Evolutionary conservation across 2,329 filamentous ascomycete genomes (phyloP), one percentile per base, ranked within the genome.

Genomic region (Cercospora sojina): DNA sequence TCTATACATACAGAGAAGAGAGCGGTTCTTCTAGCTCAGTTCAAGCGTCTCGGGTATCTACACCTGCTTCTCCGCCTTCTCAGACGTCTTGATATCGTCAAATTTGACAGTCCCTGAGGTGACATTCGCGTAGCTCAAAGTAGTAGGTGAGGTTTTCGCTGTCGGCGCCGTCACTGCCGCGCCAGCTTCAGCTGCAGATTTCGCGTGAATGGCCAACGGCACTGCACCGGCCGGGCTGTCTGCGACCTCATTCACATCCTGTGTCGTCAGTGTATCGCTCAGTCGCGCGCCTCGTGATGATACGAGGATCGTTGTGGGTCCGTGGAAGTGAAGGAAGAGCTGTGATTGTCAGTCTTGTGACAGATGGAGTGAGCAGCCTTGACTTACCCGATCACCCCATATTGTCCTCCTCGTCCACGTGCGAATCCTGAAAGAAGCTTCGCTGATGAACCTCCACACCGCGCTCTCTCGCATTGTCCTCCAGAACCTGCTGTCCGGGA

Each of bases 231-330:
- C 87, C 32, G 93, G 90, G 5, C 88, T 84, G 75, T 93, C 90
- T 0, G 94, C 94, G 67, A 97, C 91, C 80, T 98, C 95, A 72
- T 96, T 93, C 64, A 98, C 87, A 71, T 99, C 90, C 59, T 89
- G 86, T 29, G 85, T 83, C 4, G 89, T 91, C 70, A 99, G 82
- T 2, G 91, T 86, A 70, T 99, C 94, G 62, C 87, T 88, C 51
- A 96, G 81, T 16, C 90, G 85, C 23, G 91, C 87, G 13, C 89
- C 93, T n/a, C 94, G 88, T 61, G 92, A 96, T 70, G 96, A 96
- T 74, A 99, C 83, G 51, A 98, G 84, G 58, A 99, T 86, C 2
- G 91, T 97, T 5, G 87, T 87, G 1, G 95, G 95, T 0, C 95
- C 95, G 64, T 89, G 86, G 77, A 99, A 97, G 75, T 91, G 91